Evolutionary conservation across 2,329 filamentous ascomycete species (phyloP), one percentile per base, ranked within the genome.

Genomic region (Emmonsia crescens): DNA sequence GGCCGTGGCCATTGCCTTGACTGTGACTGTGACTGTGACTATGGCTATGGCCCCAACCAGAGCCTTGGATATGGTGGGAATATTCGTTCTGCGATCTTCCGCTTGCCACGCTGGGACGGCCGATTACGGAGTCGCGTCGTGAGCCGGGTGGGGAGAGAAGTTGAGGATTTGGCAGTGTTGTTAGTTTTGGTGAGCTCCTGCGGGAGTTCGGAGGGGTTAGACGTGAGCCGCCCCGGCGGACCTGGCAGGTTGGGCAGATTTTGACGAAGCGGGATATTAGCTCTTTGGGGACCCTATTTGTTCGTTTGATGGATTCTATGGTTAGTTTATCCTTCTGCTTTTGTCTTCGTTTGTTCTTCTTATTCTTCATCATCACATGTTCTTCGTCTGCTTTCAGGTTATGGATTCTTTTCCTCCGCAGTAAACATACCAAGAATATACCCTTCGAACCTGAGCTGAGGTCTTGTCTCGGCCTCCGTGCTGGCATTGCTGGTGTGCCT

Each of bases 391-490:
- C 19, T 24, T 19, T 27, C 58, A 36, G 16, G 31, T 3, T 36
- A 36, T 6, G 29, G 8, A 10, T 21, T 33, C 42, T 46, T 21
- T 24, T 24, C 21, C 9, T 12, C 2, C 8, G 33, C 27, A 52
- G 40, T 60, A 40, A 31, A 60, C 74, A 38, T 73, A 80, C 79
- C 79, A 81, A 64, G 79, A 80, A 66, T 79, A 81, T 54, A 77
- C 74, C 52, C 76, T 74, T 59, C 79, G 73, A 54, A 81, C 79
- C 63, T 80, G 76, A 10, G 77, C 77, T n/a, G 79, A 81, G 21
- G 79, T 81, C 66, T 80, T 80, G 68, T 81, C 79, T 59, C 79
- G 73, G n/a, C 79, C 79, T 59, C 79, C 79, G 67, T 81, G 79
- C 61, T 80, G 77, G 51, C 78, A 80, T 68, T 79, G 76, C 54